Evolutionary conservation across 2,329 filamentous ascomycete species (phyloP), one percentile per base, ranked within the genome.

Genomic region (Epichloe bromicola): DNA sequence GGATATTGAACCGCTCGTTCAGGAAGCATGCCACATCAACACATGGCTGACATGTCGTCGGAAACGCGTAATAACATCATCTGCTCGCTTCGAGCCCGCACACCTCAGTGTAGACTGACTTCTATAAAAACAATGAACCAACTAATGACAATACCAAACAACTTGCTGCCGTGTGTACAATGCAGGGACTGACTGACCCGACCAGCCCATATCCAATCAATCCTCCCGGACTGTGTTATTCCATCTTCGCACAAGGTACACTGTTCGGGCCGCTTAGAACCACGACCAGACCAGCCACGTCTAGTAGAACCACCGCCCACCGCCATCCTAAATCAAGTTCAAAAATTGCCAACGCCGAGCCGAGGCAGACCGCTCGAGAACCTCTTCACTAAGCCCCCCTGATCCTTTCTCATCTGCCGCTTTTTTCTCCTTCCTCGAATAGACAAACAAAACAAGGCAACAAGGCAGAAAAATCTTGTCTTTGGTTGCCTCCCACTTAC

Each of bases 261-360:
- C 19, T 4, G 2, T 20, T 41, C 15, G 15, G 10, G 17, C 17
- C 17, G 10, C 19, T 19, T 1, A 38, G 0, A 38, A n/a, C 26
- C 26, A 30, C 26, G 2, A 30, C 26, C 37, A 17, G 37, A 15
- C 14, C 14, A 34, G 30, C 19, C 42, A 45, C 5, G 12, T 15
- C 15, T 23, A 30, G 23, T 26, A n/a, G n/a, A 45, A 45, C 30
- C 44, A 19, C 3, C 30, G 4, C 19, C 23, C 20, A 23, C 20
- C 20, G 20, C n/a, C 30, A 19, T 46, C 33, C 42, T 30, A n/a
- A n/a, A 47, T 20, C 19, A 23, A 39, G 12, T 20, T 40, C 46
- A 41, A 40, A 48, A 48, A 26, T 48, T 42, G 46, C 46, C 26
- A 42, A 48, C 38, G 46, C 46, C 46, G 20, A 17, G 46, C 46